Evolutionary conservation across 805 yeast species (phyloP), one percentile per base, ranked within the genome.

Genomic region (Saccharomyces kudriavzevii): DNA sequence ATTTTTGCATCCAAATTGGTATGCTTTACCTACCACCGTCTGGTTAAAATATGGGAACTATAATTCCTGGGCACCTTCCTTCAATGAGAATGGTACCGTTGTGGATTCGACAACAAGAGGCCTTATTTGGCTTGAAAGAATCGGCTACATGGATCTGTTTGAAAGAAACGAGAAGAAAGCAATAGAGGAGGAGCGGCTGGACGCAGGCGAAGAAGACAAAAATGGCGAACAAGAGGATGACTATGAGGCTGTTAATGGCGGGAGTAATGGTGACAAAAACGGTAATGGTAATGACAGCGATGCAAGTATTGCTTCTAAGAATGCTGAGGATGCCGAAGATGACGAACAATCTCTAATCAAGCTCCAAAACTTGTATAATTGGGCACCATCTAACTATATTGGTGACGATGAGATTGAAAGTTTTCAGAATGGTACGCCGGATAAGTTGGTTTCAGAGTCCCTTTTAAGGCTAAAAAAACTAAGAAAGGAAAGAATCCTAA

Each of bases 1-100:
- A 51, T 78, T 79, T 59, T 66, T 80, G 54, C 85, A 82, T 65
- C 85, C 85, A 28, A 80, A 81, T 56, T 82, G 86, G 85, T 77
- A 78, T 55, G 77, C 82, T 5, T 67, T 87, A 50, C 84, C 89
- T 10, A 75, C 84, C 4, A 77, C 88, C 1, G 76, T 76, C 48
- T 87, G 92, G 91, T 68, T 86, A 24, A 77, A 78, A 50, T 77
- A 76, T 54, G 76, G 74, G 45, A 74, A 74, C 13, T 67, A 71
- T 28, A 72, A 76, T 48, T 74, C 81, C 13, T 86, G 85, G 74
- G 88, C 89, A 0, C 94, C 94, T 4, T 66, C 77, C 10, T 70
- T 76, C 45, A 89, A 84, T 64, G 85, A 84, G 58, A 76, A 77
- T 40, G 78, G 77, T 20, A 74, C 83, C 6, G 79, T 82, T 2